These are phyloP conservation scores for Colletotrichum phormii DNA, from an alignment of 2,329 filamentous ascomycete genomes.

Conservation along the genomic window DNA sequence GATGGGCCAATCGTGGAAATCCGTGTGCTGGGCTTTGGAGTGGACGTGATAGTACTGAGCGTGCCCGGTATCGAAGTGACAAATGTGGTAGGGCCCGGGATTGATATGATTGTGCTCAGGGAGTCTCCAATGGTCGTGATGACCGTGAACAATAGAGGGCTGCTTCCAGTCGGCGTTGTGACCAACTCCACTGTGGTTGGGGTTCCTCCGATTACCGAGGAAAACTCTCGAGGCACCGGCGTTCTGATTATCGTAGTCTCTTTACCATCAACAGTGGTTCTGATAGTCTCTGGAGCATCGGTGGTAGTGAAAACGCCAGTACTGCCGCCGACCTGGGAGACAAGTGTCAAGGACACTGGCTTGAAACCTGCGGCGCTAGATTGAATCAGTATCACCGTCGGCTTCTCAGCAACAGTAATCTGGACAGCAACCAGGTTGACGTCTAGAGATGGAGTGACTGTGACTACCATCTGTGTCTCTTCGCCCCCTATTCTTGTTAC, in stretches of 20 bases:
- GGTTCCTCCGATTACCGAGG: constrained; percentile 43
- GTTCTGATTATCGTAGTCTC: constrained; percentile 41
- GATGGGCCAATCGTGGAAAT: constrained; percentile 40
- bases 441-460: constrained; percentile 25
- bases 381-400: constrained; percentile 33
- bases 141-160: constrained; percentile 39
- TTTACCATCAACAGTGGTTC: constrained; percentile 41
- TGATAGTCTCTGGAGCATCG: constrained; percentile 40
- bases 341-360: constrained; percentile 41
- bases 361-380: constrained; percentile 39
- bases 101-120: constrained; percentile 27
- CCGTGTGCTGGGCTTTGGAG: constrained; percentile 40
- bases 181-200: constrained; percentile 40
- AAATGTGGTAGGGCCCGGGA: constrained; percentile 38
- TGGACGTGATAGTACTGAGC: constrained; percentile 44
- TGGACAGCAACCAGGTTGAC: constrained; percentile 12
- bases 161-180: constrained; percentile 42
- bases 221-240: constrained; percentile 40
- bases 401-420: background rate
- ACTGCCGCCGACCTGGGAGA: constrained; percentile 41
- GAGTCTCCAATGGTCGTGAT: constrained; percentile 42
- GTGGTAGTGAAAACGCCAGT: constrained; percentile 40
- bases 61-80: constrained; percentile 43
- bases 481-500: constrained; percentile 21
- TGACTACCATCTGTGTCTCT: constrained; percentile 26